Percentiles rank a stretch among this genome's conserved stretches.
Conservation (phyloP, 1,284 basidiomycete genomes). For the Ganoderma resinaceum region DNA sequence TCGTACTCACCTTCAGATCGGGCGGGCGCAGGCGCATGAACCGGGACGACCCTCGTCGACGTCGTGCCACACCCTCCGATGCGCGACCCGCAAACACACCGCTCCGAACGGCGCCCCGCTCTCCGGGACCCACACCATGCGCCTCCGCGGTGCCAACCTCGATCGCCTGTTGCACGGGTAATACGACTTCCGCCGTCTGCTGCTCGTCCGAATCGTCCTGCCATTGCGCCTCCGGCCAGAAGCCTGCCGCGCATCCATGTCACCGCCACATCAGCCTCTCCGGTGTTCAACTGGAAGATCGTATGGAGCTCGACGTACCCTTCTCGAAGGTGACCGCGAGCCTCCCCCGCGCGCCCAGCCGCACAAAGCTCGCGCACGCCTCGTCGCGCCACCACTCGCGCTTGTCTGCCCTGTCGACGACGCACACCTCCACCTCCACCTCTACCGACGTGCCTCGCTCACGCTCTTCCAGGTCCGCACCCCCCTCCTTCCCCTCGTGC, state of each 20-base stretch:
- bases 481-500: background rate
- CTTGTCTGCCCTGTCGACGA: constrained; percentile 1
- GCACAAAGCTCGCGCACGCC: background rate
- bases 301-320: background rate
- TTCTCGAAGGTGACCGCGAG: constrained; percentile 1
- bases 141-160: background rate
- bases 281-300: background rate
- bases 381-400: background rate
- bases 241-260: background rate
- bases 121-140: background rate
- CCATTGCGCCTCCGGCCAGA: constrained; percentile 4
- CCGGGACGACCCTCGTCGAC: background rate
- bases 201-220: background rate
- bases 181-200: background rate
- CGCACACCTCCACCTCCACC: background rate
- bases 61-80: background rate
- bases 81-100: background rate
- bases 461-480: background rate
- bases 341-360: background rate
- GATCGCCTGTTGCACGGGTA: background rate
- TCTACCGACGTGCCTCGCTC: background rate
- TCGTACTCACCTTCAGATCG: background rate
- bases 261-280: background rate
- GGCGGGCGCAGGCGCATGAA: background rate
- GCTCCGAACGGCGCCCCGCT: background rate